These are phyloP conservation scores for Tylopilus subfusipes DNA, from an alignment of 768 basidiomycete genomes.

Conservation along the genomic window DNA sequence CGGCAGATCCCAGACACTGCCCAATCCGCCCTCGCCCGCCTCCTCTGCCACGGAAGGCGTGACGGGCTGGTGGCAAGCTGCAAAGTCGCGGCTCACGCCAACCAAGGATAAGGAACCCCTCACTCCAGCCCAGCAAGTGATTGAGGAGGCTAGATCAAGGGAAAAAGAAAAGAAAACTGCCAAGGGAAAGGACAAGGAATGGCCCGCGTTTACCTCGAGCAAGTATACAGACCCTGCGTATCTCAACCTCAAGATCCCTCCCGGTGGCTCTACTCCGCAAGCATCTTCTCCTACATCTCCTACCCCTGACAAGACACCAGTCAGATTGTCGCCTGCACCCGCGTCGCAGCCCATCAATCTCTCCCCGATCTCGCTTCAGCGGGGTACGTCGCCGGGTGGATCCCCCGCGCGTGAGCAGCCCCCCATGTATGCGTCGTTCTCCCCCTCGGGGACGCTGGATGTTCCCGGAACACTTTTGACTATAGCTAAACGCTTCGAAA, in stretches of 20 bases:
- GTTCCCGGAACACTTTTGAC: conserved; percentile 69
- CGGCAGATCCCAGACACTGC: conserved; percentile 51
- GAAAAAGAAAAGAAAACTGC: conserved; percentile 41
- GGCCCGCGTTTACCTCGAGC: conserved; percentile 50
- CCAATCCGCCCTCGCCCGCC: conserved; percentile 60
- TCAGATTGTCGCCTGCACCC: conserved; percentile 34
- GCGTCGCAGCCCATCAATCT: conserved; percentile 47
- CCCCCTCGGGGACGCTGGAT: conserved; percentile 65
- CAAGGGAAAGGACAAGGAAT: conserved; percentile 48
- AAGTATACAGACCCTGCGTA: conserved; percentile 60
- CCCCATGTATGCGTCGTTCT: conserved; percentile 77
- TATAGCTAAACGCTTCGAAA: conserved; percentile 77
- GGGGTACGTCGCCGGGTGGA: conserved; percentile 38
- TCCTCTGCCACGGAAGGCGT: conserved; percentile 58
- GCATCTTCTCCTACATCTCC: conserved; percentile 58
- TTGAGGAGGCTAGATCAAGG: conserved; percentile 70
- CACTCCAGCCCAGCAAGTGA: conserved; percentile 84
- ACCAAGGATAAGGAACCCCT: conserved; percentile 69
- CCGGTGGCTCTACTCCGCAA: conserved; percentile 44
- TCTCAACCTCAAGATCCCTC: conserved; percentile 53
- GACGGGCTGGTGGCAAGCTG: conserved; percentile 66
- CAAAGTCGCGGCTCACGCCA: conserved; percentile 74
- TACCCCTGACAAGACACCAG: conserved; percentile 42
- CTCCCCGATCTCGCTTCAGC: conserved; percentile 62
- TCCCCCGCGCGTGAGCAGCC: conserved; percentile 47